phyloP scores from a whole-genome alignment of 805 yeast species.

The Kluyveromyces dobzhanskii region DNA sequence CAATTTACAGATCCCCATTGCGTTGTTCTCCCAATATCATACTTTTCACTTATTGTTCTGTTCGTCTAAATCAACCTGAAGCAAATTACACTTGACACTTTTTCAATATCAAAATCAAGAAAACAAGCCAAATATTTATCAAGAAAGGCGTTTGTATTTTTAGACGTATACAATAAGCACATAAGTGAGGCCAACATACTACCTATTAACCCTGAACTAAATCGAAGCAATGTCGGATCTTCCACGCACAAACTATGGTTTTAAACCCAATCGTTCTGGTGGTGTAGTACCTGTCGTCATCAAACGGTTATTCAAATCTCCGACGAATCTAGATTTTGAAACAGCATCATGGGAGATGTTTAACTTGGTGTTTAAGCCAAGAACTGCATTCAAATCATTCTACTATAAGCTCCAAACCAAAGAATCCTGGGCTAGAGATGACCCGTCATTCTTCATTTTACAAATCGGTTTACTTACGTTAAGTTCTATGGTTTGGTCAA shows the following conservation, averaged over 20 bases:
- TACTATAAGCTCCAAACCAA: slow-evolving; percentile 77
- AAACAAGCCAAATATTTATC: background rate
- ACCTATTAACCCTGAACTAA: no score
- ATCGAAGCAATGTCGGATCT: slow-evolving; percentile 6
- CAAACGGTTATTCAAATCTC: slow-evolving; percentile 55
- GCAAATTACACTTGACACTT: background rate
- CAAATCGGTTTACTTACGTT: slow-evolving; percentile 56
- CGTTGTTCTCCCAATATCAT: no score
- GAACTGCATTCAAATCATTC: slow-evolving; percentile 71
- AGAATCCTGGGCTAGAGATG: slow-evolving; percentile 82
- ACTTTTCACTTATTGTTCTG: no score
- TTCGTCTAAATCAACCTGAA: no score
- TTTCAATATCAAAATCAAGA: background rate
- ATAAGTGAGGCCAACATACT: no score
- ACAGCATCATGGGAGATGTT: slow-evolving; percentile 89
- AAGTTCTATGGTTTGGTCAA: slow-evolving; percentile 86
- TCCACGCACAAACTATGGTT: slow-evolving; percentile 8
- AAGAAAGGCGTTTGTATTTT: no score
- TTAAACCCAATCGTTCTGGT: background rate
- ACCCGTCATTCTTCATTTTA: slow-evolving; percentile 77
- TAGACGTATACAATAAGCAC: no score
- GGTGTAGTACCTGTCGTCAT: slow-evolving; percentile 28
- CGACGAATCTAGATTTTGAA: slow-evolving; percentile 73
- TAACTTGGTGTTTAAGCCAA: slow-evolving; percentile 64
- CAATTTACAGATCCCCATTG: no score